Conservation (phyloP, 164 flowering plant species). For the Sedum album region DNA sequence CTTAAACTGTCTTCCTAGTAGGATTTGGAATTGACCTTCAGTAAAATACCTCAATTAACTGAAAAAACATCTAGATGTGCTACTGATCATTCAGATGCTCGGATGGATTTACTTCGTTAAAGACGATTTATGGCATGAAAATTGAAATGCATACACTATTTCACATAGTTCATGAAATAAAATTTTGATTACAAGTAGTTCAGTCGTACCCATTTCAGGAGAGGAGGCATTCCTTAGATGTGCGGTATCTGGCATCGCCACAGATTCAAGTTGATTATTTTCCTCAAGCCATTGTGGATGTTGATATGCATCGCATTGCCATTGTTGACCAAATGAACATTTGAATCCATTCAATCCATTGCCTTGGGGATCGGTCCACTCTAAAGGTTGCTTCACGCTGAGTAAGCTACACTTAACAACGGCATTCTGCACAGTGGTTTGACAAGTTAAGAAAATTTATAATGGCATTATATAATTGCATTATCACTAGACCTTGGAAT, state of each 20-base stretch:
- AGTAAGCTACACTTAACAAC: constrained; percentile 36
- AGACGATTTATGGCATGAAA: not conserved
- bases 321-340: constrained; percentile 18
- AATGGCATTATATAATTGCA: no score
- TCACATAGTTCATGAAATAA: not conserved
- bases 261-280: not conserved
- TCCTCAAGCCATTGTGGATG: constrained; percentile 7
- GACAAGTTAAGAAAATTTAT: not conserved
- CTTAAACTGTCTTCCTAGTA: not conserved
- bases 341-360: constrained; percentile 29
- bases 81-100: not conserved
- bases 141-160: not conserved
- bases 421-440: constrained; percentile 29
- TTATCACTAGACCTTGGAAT: no score
- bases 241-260: not conserved
- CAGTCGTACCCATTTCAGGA: not conserved
- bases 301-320: not conserved
- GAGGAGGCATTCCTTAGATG: not conserved
- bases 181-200: not conserved
- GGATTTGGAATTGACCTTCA: no score
- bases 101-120: not conserved
- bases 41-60: no score
- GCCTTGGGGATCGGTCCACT: constrained; percentile 42
- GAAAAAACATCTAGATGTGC: no score
- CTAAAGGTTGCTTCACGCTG: constrained; percentile 30